Evolutionary conservation across 306 rosid species (phyloP).

Genomic region (Castanea mollissima): DNA sequence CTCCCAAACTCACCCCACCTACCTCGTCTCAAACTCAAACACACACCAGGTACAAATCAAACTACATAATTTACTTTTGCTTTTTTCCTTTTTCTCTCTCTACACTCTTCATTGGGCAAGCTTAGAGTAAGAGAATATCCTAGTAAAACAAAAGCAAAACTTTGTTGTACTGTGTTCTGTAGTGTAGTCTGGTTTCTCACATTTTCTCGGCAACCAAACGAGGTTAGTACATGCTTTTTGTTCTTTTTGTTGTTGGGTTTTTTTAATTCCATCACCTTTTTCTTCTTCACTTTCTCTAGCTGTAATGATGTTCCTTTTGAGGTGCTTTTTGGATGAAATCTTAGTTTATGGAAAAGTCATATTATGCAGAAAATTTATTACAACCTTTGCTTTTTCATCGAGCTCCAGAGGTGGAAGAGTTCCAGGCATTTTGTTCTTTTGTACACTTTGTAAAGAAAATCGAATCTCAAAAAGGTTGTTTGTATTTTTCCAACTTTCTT

Average conservation of each 20-base stretch:
- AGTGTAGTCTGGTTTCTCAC: slow-evolving; percentile 4
- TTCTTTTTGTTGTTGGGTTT: not conserved
- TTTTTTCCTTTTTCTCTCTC: not conserved
- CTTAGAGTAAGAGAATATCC: slow-evolving; percentile 19
- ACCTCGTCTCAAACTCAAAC: not conserved
- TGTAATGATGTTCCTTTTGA: slow-evolving; percentile 37
- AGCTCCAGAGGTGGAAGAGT: slow-evolving; percentile 42
- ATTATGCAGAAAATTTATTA: slow-evolving; percentile 21
- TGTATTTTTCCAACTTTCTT: slow-evolving; percentile 32
- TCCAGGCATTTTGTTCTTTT: slow-evolving; percentile 41
- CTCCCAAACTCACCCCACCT: not conserved
- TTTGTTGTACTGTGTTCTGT: not conserved
- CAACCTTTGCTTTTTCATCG: slow-evolving; percentile 25
- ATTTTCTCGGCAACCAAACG: slow-evolving; percentile 26
- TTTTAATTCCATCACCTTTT: not conserved
- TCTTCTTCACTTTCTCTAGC: not conserved
- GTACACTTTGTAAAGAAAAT: slow-evolving; percentile 29
- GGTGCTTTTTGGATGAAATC: slow-evolving; percentile 27
- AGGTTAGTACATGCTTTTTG: too few species aligned
- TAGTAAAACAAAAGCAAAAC: not conserved
- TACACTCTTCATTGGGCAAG: not conserved
- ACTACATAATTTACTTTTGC: not conserved
- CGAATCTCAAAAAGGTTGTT: slow-evolving; percentile 40
- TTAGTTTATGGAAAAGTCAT: not conserved
- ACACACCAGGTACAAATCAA: not conserved